Conservation (phyloP, 2,329 filamentous ascomycete species). For the Nothophaeocryptopus gaeumannii region DNA sequence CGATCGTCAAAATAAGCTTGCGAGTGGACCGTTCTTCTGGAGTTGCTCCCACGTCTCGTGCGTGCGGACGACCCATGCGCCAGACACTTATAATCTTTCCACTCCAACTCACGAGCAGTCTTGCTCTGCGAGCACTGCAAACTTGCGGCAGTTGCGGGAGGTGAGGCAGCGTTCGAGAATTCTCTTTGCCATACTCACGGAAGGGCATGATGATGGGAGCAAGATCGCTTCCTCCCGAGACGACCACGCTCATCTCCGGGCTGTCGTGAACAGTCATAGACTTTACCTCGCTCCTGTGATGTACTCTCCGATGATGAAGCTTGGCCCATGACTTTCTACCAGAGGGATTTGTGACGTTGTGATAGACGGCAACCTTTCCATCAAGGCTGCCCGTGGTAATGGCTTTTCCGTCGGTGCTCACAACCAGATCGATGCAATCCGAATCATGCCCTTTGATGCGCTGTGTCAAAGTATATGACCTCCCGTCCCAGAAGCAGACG, state of each 20-base stretch:
- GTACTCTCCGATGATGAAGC: conserved; percentile 79
- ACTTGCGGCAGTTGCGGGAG: conserved; percentile 77
- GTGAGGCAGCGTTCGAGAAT: conserved; percentile 77
- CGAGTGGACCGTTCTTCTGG: conserved; percentile 24
- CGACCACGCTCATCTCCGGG: conserved; percentile 72
- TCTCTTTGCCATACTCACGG: conserved; percentile 70
- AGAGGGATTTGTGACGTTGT: conserved; percentile 53
- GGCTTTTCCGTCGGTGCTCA: conserved; percentile 73
- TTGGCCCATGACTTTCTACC: conserved; percentile 70
- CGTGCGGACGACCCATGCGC: conserved; percentile 53
- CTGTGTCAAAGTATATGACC: conserved; percentile 84
- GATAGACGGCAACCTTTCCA: conserved; percentile 79
- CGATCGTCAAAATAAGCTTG: conserved; percentile 36
- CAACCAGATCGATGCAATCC: conserved; percentile 84
- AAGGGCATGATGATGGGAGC: conserved; percentile 79
- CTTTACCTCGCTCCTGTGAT: conserved; percentile 86
- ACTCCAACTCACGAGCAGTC: conserved; percentile 89
- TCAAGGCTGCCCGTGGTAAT: conserved; percentile 93
- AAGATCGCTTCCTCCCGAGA: conserved; percentile 87
- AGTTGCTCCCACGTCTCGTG: conserved; percentile 36
- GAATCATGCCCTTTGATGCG: conserved; percentile 82
- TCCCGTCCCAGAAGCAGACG: conserved; percentile 88
- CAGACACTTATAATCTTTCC: conserved; percentile 83
- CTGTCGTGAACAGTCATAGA: conserved; percentile 88
- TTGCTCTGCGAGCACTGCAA: conserved; percentile 66